Base-by-base conservation (phyloP, 1,284 basidiomycete species). In the Sanghuangporus sanghuang region DNA sequence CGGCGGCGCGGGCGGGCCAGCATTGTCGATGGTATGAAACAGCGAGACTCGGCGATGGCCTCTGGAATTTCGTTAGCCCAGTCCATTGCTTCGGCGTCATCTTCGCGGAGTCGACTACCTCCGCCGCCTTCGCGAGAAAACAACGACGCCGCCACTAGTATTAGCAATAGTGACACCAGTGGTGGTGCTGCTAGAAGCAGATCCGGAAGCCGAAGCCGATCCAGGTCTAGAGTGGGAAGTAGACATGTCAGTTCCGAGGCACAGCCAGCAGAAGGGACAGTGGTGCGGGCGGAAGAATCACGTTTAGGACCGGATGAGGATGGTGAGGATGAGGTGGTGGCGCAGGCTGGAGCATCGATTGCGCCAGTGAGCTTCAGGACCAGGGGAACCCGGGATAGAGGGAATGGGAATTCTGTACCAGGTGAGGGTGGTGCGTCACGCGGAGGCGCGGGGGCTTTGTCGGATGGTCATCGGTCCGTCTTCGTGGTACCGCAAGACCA, bases 1-100 rank as follows among this genome's bases (percentile, higher is more conserved):
- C 80, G 84, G 56, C 77, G 88, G 63, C 76, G 82, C 7, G 63
- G 65, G 40, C 56, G 59, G 27, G 40, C 46, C 14, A 32, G 63
- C 46, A 52, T 57, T 18, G 23, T 52, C 32, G 62, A 63, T 12
- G 49, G 48, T 23, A 40, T 50, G 48, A 57, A 52, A 40, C 38
- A 60, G 55, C 64, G 42, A 16, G 39, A 63, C 21, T 38, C 12
- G 8, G 60, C 61, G 27, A 55, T 52, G 18, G 59, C 62, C 7
- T 61, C 64, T 7, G 48, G 57, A 6, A 38, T 62, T 16, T 59
- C 62, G 32, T 40, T 60, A 16, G 48, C 18, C n/a, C 53, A 36
- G 35, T 54, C 53, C 6, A 18, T 18, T 1, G 53, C 53, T 3
- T 54, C 53, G 44, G 44, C 6, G 21, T 5, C 44, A 6, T n/a